A percentile compares a stretch with the other conserved stretches of the same genome.
phyloP scores from a whole-genome alignment of 2,329 filamentous ascomycete genomes.

The Lachnellula subtilissima region DNA sequence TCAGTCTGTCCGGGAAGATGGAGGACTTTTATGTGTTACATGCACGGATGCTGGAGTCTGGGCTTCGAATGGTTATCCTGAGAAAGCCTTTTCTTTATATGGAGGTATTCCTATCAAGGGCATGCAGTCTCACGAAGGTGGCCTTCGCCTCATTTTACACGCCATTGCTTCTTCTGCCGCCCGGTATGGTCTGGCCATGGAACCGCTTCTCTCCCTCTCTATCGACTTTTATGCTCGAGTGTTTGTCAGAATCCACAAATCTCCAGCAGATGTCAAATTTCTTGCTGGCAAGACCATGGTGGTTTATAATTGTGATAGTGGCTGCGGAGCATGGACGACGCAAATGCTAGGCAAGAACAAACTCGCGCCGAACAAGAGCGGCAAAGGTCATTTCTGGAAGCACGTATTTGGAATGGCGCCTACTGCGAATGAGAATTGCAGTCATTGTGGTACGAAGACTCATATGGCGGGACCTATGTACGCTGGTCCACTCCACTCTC shows the following conservation, averaged over 20 bases:
- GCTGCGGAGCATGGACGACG: conserved; percentile 87
- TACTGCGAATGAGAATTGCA: conserved; percentile 60
- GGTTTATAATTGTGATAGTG: conserved; percentile 83
- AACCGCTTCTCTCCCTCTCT: conserved; percentile 85
- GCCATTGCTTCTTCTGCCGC: conserved; percentile 75
- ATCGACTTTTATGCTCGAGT: conserved; percentile 94
- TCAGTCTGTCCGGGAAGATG: conserved; percentile 76
- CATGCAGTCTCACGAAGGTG: conserved; percentile 80
- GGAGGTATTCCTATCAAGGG: conserved; percentile 86
- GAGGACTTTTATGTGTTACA: conserved; percentile 87
- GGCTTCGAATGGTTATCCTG: conserved; percentile 87
- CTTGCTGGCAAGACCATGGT: conserved; percentile 88
- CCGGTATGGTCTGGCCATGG: conserved; percentile 80
- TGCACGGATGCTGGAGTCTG: conserved; percentile 96
- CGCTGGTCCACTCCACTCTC: conserved; percentile 80
- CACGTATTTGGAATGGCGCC: conserved; percentile 71
- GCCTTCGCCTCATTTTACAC: conserved; percentile 80
- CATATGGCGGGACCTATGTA: conserved; percentile 95
- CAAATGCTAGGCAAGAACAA: conserved; percentile 72
- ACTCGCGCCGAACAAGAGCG: conserved; percentile 63
- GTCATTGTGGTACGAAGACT: conserved; percentile 80
- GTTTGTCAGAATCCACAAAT: conserved; percentile 77
- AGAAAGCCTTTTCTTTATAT: conserved; percentile 93
- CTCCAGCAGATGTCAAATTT: conserved; percentile 84
- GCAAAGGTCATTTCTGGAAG: conserved; percentile 68